Conservation (phyloP, 2,329 filamentous ascomycete genomes). For the Teratosphaeriaceae sp. region DNA sequence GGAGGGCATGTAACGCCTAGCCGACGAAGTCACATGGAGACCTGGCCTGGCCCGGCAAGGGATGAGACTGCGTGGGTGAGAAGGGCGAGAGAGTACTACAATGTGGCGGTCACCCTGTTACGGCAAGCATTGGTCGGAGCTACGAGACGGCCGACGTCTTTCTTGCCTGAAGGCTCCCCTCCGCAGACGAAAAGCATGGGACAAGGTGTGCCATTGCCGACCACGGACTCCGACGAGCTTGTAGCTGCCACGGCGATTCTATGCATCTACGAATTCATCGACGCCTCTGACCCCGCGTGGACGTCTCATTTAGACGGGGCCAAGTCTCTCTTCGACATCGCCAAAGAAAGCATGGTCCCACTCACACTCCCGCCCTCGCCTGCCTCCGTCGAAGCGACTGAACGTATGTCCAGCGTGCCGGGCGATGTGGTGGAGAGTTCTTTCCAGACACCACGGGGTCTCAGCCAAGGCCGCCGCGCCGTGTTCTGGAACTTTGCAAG, state of each 20-base stretch:
- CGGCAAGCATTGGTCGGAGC: constrained; percentile 27
- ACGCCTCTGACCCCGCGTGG: constrained; percentile 58
- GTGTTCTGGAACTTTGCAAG: constrained; percentile 63
- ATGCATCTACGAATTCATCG: constrained; percentile 62
- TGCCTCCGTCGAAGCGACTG: constrained; percentile 15
- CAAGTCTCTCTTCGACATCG: constrained; percentile 54
- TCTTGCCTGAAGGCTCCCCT: constrained; percentile 20
- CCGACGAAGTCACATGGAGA: constrained; percentile 42
- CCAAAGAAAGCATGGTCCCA: constrained; percentile 44
- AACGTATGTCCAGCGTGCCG: background rate
- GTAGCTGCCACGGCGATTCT: constrained; percentile 60
- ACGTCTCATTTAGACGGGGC: constrained; percentile 58
- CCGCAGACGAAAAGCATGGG: constrained; percentile 14
- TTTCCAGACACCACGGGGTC: constrained; percentile 26
- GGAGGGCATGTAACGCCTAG: constrained; percentile 35
- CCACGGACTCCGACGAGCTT: constrained; percentile 51
- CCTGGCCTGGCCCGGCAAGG: constrained; percentile 34
- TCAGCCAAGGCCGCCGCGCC: constrained; percentile 50
- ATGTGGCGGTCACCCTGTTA: constrained; percentile 34
- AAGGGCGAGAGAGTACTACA: constrained; percentile 55
- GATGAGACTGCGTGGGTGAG: constrained; percentile 47
- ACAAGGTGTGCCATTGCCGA: constrained; percentile 21
- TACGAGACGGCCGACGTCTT: constrained; percentile 18
- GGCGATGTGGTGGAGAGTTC: too few species aligned
- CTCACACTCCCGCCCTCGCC: constrained; percentile 37